Conservation (phyloP, 1,284 basidiomycete genomes). For the Xerocomus amazonicus region DNA sequence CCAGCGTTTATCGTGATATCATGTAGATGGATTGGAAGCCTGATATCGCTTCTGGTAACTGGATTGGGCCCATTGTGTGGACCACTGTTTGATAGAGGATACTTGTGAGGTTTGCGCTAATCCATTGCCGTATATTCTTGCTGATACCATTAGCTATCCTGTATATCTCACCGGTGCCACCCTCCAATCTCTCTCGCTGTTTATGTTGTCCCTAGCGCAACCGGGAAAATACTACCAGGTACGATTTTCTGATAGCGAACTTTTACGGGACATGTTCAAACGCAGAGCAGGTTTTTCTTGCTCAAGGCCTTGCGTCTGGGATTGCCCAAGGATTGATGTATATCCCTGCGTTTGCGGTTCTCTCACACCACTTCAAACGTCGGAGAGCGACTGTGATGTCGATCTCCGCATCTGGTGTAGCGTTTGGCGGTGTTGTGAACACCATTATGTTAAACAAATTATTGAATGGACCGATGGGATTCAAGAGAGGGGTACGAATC, state of each 20-base stretch:
- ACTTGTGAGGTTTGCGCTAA: slow-evolving; percentile 26
- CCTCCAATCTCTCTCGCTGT: slow-evolving; percentile 30
- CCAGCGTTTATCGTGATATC: not conserved
- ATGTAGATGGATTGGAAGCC: slow-evolving; percentile 31
- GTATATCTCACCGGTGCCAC: slow-evolving; percentile 21
- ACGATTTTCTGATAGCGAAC: not conserved
- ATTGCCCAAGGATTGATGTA: slow-evolving; percentile 34
- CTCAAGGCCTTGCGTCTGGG: slow-evolving; percentile 34
- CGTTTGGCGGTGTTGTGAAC: slow-evolving; percentile 31
- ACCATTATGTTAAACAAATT: slow-evolving; percentile 42
- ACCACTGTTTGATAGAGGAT: slow-evolving; percentile 29
- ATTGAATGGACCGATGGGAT: slow-evolving; percentile 29
- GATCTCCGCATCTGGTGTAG: slow-evolving; percentile 30
- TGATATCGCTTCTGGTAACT: slow-evolving; percentile 17
- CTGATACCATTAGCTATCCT: slow-evolving; percentile 6
- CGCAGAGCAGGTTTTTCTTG: slow-evolving; percentile 29
- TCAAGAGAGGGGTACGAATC: slow-evolving; percentile 25
- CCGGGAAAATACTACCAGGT: slow-evolving; percentile 36
- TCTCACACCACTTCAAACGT: slow-evolving; percentile 37
- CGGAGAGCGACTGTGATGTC: slow-evolving; percentile 31
- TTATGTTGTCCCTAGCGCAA: slow-evolving; percentile 37
- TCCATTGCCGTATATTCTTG: not conserved
- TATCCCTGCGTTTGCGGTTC: slow-evolving; percentile 31
- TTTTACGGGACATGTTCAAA: not conserved
- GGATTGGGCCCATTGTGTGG: slow-evolving; percentile 27